Percentiles rank a stretch among this genome's conserved stretches.
Evolutionary conservation across 2,329 filamentous ascomycete genomes (phyloP).

Genomic region (Thermothelomyces thermophilus): DNA sequence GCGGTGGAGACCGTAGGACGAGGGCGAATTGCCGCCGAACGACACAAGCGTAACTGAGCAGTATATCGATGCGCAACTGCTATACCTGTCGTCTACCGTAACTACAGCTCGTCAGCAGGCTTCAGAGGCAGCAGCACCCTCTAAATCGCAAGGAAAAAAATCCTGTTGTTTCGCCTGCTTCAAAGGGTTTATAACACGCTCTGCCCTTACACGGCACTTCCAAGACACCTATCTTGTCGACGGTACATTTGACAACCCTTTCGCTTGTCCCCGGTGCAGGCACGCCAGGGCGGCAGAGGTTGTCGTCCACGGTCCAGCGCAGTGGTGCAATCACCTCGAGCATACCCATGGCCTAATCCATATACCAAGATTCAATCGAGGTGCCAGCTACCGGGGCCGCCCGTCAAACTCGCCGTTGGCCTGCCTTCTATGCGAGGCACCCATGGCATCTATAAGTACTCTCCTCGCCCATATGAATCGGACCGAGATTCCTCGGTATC

Average conservation of each 20-base stretch:
- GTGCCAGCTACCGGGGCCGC: conserved; percentile 5
- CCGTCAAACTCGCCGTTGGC: conserved; percentile 9
- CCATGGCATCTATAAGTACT: conserved; percentile 9
- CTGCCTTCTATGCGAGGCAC: conserved; percentile 11
- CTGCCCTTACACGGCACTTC: conserved; percentile 10
- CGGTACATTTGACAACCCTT: conserved; percentile 12
- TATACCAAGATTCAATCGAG: conserved; percentile 12
- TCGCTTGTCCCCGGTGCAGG: conserved; percentile 9
- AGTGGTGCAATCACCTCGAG: conserved; percentile 14
- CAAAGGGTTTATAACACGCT: conserved; percentile 5
- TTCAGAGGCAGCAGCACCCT: conserved; percentile 3
- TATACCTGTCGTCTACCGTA: conserved; percentile 9
- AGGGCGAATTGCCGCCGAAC: background rate
- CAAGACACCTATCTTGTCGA: conserved; percentile 7
- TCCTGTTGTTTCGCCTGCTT: conserved; percentile 12
- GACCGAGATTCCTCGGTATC: conserved; percentile 11
- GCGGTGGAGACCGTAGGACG: background rate
- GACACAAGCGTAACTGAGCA: conserved; percentile 4
- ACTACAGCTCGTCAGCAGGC: background rate
- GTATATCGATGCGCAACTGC: conserved; percentile 9
- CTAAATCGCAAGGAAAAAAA: conserved; percentile 2
- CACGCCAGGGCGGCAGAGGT: conserved; percentile 7
- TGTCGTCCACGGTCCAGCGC: conserved; percentile 2
- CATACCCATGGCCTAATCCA: conserved; percentile 12
- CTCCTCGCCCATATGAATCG: conserved; percentile 13